phyloP scores from a whole-genome alignment of 2,329 filamentous ascomycete species.

The Diaporthe citriasiana region DNA sequence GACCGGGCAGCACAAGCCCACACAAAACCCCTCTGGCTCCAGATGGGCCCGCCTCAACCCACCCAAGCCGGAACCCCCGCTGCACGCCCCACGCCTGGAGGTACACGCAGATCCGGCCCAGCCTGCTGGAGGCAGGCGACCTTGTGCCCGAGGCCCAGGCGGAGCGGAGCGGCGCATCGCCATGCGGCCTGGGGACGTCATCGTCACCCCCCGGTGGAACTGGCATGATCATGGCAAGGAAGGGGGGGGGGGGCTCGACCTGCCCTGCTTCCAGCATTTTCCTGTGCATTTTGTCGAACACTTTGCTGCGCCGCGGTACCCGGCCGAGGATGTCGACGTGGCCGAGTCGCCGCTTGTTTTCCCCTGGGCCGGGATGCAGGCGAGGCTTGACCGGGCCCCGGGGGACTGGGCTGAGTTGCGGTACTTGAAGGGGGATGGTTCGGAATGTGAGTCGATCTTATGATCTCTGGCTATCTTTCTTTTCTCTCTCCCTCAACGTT shows the following conservation, averaged over 20 bases:
- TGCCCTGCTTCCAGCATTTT: conserved; percentile 64
- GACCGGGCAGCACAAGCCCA: conserved; percentile 40
- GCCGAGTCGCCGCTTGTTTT: conserved; percentile 60
- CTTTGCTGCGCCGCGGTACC: conserved; percentile 59
- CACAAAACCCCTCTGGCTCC: conserved; percentile 58
- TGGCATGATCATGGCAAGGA: conserved; percentile 71
- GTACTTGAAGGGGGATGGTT: conserved; percentile 51
- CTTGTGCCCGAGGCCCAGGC: conserved; percentile 47
- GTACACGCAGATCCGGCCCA: conserved; percentile 51
- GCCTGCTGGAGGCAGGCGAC: conserved; percentile 46
- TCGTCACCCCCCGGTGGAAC: conserved; percentile 69
- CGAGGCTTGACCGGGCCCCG: conserved; percentile 52
- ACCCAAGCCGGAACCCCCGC: conserved; percentile 59
- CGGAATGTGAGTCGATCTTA: conserved; percentile 47
- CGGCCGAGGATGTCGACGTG: conserved; percentile 55
- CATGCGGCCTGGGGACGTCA: conserved; percentile 66
- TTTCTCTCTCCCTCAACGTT: not conserved
- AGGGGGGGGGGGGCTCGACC: conserved; percentile 63
- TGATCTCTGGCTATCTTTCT: not conserved
- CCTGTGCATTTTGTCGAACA: conserved; percentile 68
- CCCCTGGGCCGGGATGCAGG: conserved; percentile 62
- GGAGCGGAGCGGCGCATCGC: conserved; percentile 58
- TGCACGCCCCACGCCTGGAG: conserved; percentile 53
- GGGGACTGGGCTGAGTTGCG: conserved; percentile 49
- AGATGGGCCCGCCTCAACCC: conserved; percentile 61